phyloP scores from a whole-genome alignment of 2,329 filamentous ascomycete genomes.

The Chrysosphaeria jannelii region DNA sequence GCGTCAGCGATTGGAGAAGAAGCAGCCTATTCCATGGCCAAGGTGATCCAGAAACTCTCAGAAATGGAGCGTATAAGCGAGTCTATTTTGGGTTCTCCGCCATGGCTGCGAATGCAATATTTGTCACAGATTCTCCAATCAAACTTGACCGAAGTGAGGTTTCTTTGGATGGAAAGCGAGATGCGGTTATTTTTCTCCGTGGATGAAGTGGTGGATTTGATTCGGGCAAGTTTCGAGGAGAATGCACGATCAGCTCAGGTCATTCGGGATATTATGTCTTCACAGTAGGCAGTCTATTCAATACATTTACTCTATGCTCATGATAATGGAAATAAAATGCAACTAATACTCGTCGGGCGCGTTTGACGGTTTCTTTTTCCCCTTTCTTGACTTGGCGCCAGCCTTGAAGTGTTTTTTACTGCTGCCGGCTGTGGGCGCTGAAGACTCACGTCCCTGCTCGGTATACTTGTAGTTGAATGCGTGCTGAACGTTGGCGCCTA shows the following conservation, averaged over 20 bases:
- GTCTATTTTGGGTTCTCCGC: slow-evolving; percentile 27
- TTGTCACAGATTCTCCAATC: slow-evolving; percentile 34
- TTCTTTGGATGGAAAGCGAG: slow-evolving; percentile 33
- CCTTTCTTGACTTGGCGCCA: slow-evolving; percentile 20
- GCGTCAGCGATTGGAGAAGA: slow-evolving; percentile 29
- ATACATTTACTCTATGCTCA: no score
- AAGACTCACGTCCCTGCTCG: slow-evolving; percentile 30
- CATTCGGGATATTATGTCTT: slow-evolving; percentile 26
- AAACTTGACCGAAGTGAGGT: slow-evolving; percentile 31
- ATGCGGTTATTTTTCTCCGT: slow-evolving; percentile 30
- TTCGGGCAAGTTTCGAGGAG: slow-evolving; percentile 31
- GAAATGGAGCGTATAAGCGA: slow-evolving; percentile 23
- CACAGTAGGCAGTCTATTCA: no score
- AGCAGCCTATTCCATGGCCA: slow-evolving; percentile 29
- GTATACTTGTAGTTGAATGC: slow-evolving; percentile 81
- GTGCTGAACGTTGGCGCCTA: slow-evolving; percentile 27
- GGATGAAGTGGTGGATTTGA: slow-evolving; percentile 29
- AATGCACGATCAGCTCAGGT: slow-evolving; percentile 26
- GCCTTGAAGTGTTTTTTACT: slow-evolving; percentile 90
- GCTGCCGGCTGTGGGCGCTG: slow-evolving; percentile 13
- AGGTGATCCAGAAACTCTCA: slow-evolving; percentile 24
- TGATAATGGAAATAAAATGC: no score
- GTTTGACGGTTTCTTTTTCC: slow-evolving; percentile 8
- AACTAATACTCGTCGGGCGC: slow-evolving; percentile 2
- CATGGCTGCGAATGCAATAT: slow-evolving; percentile 33